Percentiles rank a stretch among this genome's conserved stretches.
These are phyloP conservation scores for Thalassiosira mediterranea DNA, from an alignment of 352 stramenopile species.

Conservation along the genomic window DNA sequence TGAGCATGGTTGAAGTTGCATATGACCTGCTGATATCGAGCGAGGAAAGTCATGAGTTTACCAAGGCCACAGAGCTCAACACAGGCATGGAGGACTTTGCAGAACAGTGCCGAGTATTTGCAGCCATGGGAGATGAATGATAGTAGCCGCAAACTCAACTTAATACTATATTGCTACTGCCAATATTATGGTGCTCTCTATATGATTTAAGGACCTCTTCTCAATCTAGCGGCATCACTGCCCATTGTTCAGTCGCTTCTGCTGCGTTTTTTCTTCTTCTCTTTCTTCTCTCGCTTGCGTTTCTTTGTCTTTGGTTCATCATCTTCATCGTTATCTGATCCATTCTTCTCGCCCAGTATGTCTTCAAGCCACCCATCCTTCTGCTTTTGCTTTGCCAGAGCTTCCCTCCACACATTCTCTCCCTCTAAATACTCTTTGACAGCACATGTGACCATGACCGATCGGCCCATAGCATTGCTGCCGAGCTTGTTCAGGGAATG, in stretches of 20 bases:
- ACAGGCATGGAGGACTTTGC: constrained; percentile 81
- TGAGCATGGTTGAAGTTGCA: constrained; percentile 75
- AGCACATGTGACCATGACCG: constrained; percentile 60
- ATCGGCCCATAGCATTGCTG: constrained; percentile 74
- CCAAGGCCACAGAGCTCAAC: constrained; percentile 37
- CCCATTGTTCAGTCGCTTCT: no score
- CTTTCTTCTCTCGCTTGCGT: no score
- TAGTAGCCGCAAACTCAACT: background rate
- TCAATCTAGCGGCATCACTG: no score
- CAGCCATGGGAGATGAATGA: constrained; percentile 32
- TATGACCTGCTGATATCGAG: constrained; percentile 67
- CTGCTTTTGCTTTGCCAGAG: constrained; percentile 35
- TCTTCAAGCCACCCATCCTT: constrained; percentile 54
- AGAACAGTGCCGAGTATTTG: constrained; percentile 80
- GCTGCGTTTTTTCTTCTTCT: constrained; percentile 29
- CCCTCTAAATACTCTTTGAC: constrained; percentile 68
- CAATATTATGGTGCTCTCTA: constrained; percentile 27
- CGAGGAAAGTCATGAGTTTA: constrained; percentile 21
- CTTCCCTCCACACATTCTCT: constrained; percentile 51
- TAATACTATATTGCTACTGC: background rate
- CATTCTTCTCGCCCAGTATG: constrained; percentile 30
- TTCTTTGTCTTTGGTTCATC: constrained; percentile 31
- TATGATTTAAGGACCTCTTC: no score
- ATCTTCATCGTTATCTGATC: constrained; percentile 11
- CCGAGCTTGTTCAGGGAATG: constrained; percentile 61